Conservation (phyloP, 106 monocot genomes). For the Dactylorhiza incarnata region DNA sequence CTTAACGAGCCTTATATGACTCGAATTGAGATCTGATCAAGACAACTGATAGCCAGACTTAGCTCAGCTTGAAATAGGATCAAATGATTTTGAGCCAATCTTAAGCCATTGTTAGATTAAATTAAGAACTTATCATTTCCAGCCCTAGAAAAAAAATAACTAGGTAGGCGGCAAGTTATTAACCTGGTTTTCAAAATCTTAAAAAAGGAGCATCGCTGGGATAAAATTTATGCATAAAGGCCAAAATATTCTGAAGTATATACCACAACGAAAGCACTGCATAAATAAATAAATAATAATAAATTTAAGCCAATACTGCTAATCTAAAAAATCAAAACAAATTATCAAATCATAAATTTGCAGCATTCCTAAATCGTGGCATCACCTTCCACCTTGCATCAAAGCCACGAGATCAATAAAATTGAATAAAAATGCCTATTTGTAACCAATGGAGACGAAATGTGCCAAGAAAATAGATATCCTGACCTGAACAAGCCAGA, state of each 20-base stretch:
- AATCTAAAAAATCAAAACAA: background rate
- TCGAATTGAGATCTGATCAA: too few relatives aligned
- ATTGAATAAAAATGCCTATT: background rate
- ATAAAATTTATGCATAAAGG: background rate
- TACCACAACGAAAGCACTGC: background rate
- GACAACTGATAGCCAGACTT: too few relatives aligned
- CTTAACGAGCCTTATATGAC: too few relatives aligned
- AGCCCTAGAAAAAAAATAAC: background rate
- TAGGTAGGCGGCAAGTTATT: background rate
- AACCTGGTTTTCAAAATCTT: background rate
- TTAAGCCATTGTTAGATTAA: too few relatives aligned
- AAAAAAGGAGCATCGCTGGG: background rate
- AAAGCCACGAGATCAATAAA: background rate
- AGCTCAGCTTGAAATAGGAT: too few relatives aligned
- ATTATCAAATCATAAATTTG: background rate
- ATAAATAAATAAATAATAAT: background rate
- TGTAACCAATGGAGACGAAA: background rate
- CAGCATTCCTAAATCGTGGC: background rate
- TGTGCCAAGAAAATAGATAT: background rate
- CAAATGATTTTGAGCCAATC: too few relatives aligned
- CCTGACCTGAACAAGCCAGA: conserved; percentile 17
- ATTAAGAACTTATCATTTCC: background rate
- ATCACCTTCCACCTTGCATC: background rate
- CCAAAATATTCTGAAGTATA: background rate
- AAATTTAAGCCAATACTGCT: background rate